Base-by-base conservation (phyloP, 2,329 filamentous ascomycete genomes). In the Botrytis fabae region DNA sequence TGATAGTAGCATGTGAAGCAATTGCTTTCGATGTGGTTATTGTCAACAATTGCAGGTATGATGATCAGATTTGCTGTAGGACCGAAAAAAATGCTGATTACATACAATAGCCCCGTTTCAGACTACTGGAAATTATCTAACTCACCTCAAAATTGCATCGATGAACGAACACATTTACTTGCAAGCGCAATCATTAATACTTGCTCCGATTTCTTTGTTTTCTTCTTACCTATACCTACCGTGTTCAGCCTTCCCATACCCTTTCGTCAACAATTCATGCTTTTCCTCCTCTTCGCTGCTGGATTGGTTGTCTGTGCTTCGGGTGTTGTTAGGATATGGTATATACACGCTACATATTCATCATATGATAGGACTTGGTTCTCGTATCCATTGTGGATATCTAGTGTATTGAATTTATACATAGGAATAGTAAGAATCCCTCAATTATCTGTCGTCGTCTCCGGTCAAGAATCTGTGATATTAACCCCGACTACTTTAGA, bases 161-260 rank as follows among this genome's bases (percentile, higher is more conserved):
- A 87, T 28, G 82, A 89, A 74, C 83, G 84, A 8, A 80, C 82
- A 1, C 86, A 88, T 71, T 82, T 88, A 46, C 82, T 87, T 42
- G 83, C 84, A 51, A 83, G 88, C 63, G 87, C 88, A 7, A 85
- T 86, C 35, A 84, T 89, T 74, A 90, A 90, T 79, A 89, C 89
- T 61, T 77, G 85, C 59, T 88, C 87, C 16, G 88, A 91, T 79
- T 83, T 90, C 60, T 78, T 85, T 28, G 84, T 87, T 48, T 85
- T 86, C 62, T 78, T 85, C 0, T 79, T 89, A 5, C 87, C 86
- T 0, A 83, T 88, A 66, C 82, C 82, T 25, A 84, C 83, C 4
- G 82, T 87, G 3, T 79, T 83, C 73, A 78, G 80, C 35, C 79
- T 87, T 4, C 82, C 85, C 68, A 80, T 88, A 70, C 84, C 86